These are phyloP conservation scores for Pseudocercospora fijiensis DNA, from an alignment of 2,329 filamentous ascomycete species.

Conservation along the genomic window DNA sequence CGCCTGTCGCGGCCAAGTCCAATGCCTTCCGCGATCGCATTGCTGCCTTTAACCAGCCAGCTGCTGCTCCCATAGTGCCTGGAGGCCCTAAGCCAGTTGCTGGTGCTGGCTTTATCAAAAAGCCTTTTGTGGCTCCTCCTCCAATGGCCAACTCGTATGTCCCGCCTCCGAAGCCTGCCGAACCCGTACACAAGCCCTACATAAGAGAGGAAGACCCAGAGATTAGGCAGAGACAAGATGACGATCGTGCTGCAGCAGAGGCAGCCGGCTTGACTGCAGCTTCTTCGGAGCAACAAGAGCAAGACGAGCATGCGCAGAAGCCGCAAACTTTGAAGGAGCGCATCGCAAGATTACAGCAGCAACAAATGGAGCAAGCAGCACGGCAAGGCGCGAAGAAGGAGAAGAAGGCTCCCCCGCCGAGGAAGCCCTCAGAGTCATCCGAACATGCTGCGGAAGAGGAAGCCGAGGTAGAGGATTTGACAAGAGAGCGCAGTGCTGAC, in stretches of 20 bases:
- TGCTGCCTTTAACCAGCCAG: slow-evolving; percentile 90
- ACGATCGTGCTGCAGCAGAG: slow-evolving; percentile 66
- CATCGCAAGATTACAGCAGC: slow-evolving; percentile 88
- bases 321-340: slow-evolving; percentile 91
- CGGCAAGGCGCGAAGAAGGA: slow-evolving; percentile 85
- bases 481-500: slow-evolving; percentile 40
- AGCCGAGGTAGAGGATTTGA: slow-evolving; percentile 41
- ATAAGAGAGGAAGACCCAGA: slow-evolving; percentile 81
- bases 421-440: slow-evolving; percentile 59
- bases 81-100: slow-evolving; percentile 55
- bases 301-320: slow-evolving; percentile 79
- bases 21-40: slow-evolving; percentile 93
- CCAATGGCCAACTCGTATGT: slow-evolving; percentile 90
- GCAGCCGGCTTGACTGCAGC: slow-evolving; percentile 58
- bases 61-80: slow-evolving; percentile 82
- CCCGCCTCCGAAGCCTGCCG: slow-evolving; percentile 65
- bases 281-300: slow-evolving; percentile 47
- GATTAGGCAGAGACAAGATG: slow-evolving; percentile 61
- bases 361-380: slow-evolving; percentile 85
- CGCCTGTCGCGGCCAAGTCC: slow-evolving; percentile 65
- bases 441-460: slow-evolving; percentile 37
- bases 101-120: slow-evolving; percentile 76
- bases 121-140: slow-evolving; percentile 92
- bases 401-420: slow-evolving; percentile 62
- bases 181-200: slow-evolving; percentile 71